Conservation (phyloP, 495 filamentous ascomycete species). For the Tuber magnatum region DNA sequence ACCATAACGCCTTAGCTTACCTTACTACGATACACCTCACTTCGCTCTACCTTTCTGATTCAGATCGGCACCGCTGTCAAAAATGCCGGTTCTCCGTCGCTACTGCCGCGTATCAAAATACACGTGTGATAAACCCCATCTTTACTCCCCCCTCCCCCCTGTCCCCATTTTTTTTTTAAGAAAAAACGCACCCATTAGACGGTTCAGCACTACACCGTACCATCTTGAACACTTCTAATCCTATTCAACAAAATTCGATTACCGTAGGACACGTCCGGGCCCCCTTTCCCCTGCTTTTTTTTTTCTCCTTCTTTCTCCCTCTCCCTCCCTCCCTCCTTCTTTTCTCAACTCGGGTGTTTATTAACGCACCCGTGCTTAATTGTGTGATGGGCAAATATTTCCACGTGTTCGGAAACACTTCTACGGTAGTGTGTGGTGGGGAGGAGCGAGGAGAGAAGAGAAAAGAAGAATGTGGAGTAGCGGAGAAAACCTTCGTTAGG, state of each 20-base stretch:
- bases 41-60: background rate
- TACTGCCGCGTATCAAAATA: constrained; percentile 42
- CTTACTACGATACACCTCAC: background rate
- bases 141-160: background rate
- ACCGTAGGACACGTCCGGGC: background rate
- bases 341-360: background rate
- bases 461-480: background rate
- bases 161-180: constrained; percentile 9
- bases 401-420: background rate
- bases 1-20: background rate
- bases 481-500: background rate
- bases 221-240: background rate
- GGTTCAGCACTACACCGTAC: background rate
- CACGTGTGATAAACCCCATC: constrained; percentile 24
- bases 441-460: background rate
- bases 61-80: background rate
- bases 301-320: background rate
- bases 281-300: constrained; percentile 2
- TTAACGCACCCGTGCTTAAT: background rate
- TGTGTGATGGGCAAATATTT: background rate
- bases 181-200: constrained; percentile 7
- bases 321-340: background rate
- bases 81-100: constrained; percentile 37
- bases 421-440: background rate
- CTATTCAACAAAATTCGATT: constrained; percentile 52